phyloP scores from a whole-genome alignment of 306 rosid species.

The Dicorynia guianensis region DNA sequence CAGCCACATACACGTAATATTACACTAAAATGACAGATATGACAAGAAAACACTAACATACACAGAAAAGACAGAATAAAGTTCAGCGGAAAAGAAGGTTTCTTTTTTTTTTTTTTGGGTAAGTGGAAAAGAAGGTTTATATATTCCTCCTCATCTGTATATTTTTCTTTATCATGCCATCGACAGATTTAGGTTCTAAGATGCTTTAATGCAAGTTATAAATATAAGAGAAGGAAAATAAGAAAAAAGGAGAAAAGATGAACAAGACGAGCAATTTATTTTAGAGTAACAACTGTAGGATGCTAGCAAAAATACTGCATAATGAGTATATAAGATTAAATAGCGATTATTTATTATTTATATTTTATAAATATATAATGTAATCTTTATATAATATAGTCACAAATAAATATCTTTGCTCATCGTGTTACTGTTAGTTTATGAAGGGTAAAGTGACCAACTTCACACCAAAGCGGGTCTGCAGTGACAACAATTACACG shows the following conservation, averaged over 20 bases:
- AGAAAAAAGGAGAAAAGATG: constrained; percentile 7
- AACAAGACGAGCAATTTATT: not conserved
- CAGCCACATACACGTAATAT: constrained; percentile 34
- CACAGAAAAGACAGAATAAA: constrained; percentile 3
- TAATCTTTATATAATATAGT: too few relatives aligned
- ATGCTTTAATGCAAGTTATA: constrained; percentile 32
- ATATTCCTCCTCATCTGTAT: not conserved
- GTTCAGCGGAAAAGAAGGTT: constrained; percentile 17
- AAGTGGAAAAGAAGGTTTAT: constrained; percentile 1
- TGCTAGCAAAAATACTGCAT: too few relatives aligned
- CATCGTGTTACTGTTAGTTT: too few relatives aligned
- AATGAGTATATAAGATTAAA: too few relatives aligned
- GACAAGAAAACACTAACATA: constrained; percentile 46
- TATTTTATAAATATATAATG: too few relatives aligned
- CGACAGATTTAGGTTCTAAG: constrained; percentile 25
- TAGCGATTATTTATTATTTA: too few relatives aligned
- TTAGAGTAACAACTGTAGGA: not conserved
- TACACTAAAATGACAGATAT: constrained; percentile 43
- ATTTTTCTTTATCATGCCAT: constrained; percentile 10
- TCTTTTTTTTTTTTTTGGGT: too few relatives aligned
- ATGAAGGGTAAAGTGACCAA: constrained; percentile 7
- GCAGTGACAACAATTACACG: not conserved
- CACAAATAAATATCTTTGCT: too few relatives aligned
- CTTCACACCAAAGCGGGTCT: not conserved
- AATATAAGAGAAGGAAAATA: not conserved